A percentile compares a stretch with the other conserved stretches of the same genome.
Evolutionary conservation across 345 rosid genomes (phyloP).

Genomic region (Aegle marmelos): DNA sequence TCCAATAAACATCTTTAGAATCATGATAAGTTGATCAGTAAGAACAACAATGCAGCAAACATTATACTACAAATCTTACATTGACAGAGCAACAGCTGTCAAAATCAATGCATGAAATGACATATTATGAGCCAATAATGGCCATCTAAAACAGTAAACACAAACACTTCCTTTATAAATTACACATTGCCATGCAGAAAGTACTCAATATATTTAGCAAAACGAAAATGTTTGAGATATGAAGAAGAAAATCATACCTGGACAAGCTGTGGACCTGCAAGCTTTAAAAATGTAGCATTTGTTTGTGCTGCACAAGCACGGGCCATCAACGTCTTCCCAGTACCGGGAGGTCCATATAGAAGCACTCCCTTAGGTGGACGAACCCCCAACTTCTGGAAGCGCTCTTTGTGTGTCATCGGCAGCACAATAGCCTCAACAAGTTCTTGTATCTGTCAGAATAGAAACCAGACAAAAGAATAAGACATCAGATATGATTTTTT

Average conservation of each 20-base stretch:
- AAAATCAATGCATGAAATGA: background rate
- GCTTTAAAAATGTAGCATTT: constrained; percentile 93
- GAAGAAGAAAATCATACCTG: constrained; percentile 51
- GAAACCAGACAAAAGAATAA: background rate
- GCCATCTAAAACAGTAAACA: background rate
- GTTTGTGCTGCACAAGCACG: constrained; percentile 99
- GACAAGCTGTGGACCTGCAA: constrained; percentile 98
- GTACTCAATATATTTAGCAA: background rate
- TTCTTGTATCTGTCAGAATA: constrained; percentile 80
- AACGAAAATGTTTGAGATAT: background rate
- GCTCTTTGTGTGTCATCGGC: constrained; percentile 97
- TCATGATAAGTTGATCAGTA: background rate
- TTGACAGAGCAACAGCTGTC: background rate
- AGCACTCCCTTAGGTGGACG: constrained; percentile 99
- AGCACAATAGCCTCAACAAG: constrained; percentile 97
- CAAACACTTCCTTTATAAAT: background rate
- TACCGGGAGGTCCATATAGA: constrained; percentile 97
- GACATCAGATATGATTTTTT: background rate
- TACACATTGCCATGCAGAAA: background rate
- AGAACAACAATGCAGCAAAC: background rate
- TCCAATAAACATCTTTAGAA: constrained; percentile 92
- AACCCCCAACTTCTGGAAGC: constrained; percentile 86
- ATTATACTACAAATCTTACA: background rate
- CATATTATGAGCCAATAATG: background rate
- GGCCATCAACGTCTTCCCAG: constrained; percentile 98